phyloP scores from a whole-genome alignment of 2,329 filamentous ascomycete genomes.

The Xylaria sp. region DNA sequence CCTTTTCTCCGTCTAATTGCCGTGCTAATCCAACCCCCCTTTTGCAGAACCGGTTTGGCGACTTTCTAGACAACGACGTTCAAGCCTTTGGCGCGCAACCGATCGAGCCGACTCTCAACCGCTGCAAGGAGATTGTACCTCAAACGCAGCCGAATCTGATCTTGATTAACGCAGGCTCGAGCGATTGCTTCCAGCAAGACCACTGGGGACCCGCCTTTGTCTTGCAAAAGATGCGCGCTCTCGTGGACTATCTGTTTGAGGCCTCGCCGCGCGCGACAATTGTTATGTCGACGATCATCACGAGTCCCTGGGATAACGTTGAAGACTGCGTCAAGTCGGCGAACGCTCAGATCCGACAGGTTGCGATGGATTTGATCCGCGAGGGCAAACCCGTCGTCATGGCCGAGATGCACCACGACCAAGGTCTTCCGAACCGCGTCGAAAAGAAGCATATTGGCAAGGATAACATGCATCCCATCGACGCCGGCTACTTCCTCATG shows the following conservation, averaged over 20 bases:
- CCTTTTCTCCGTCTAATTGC: not conserved
- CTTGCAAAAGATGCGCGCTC: slow-evolving; percentile 35
- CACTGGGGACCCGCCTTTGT: slow-evolving; percentile 36
- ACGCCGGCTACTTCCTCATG: slow-evolving; percentile 40
- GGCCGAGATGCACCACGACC: slow-evolving; percentile 39
- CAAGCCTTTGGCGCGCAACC: slow-evolving; percentile 40
- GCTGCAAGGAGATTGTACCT: slow-evolving; percentile 38
- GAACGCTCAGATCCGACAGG: slow-evolving; percentile 41
- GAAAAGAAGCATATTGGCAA: slow-evolving; percentile 34
- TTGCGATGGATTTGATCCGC: slow-evolving; percentile 34
- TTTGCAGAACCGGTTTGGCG: slow-evolving; percentile 36
- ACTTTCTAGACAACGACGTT: slow-evolving; percentile 41
- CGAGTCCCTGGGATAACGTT: slow-evolving; percentile 35
- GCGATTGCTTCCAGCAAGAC: slow-evolving; percentile 39
- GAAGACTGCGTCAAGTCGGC: slow-evolving; percentile 37
- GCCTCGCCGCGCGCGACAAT: slow-evolving; percentile 37
- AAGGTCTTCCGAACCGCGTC: slow-evolving; percentile 36
- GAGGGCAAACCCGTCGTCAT: slow-evolving; percentile 37
- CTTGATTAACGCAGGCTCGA: slow-evolving; percentile 39
- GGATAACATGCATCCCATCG: slow-evolving; percentile 40
- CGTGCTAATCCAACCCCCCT: slow-evolving; percentile 18
- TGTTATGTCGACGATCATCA: slow-evolving; percentile 40
- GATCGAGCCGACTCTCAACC: slow-evolving; percentile 38
- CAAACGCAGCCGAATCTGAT: slow-evolving; percentile 39
- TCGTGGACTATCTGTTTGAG: slow-evolving; percentile 38